phyloP scores from a whole-genome alignment of 1,284 basidiomycete genomes.

The Wallemia ichthyophaga region DNA sequence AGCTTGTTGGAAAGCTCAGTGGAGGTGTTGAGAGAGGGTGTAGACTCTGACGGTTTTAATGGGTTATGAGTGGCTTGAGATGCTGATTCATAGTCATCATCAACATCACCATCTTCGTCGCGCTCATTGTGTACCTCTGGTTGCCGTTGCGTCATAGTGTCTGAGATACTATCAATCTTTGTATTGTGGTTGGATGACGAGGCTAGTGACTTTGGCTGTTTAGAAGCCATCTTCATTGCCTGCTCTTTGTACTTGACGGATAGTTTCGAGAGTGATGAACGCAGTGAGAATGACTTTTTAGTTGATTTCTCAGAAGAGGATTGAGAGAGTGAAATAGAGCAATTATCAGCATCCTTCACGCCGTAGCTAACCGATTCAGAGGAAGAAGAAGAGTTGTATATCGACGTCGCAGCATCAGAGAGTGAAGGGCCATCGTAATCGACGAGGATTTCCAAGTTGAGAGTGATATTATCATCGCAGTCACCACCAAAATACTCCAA shows the following conservation, averaged over 20 bases:
- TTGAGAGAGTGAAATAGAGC: background rate
- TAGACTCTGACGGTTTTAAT: background rate
- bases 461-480: slow-evolving; percentile 22
- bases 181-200: background rate
- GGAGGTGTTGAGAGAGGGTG: background rate
- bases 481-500: slow-evolving; percentile 35
- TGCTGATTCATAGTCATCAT: background rate
- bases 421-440: slow-evolving; percentile 74
- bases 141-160: background rate
- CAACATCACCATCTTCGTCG: no score
- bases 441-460: slow-evolving; percentile 40
- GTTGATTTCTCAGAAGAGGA: slow-evolving; percentile 1
- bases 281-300: background rate
- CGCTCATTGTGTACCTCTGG: no score
- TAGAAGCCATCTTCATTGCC: background rate
- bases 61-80: background rate
- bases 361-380: background rate
- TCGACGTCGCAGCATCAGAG: slow-evolving; percentile 51
- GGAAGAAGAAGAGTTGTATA: slow-evolving; percentile 10
- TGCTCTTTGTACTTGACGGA: background rate
- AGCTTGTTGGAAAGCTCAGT: background rate
- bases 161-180: background rate
- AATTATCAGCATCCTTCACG: background rate
- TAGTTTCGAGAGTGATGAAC: background rate
- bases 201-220: background rate